Evolutionary conservation across 1,284 basidiomycete genomes (phyloP).

Genomic region (Marasmius tenuissimus): DNA sequence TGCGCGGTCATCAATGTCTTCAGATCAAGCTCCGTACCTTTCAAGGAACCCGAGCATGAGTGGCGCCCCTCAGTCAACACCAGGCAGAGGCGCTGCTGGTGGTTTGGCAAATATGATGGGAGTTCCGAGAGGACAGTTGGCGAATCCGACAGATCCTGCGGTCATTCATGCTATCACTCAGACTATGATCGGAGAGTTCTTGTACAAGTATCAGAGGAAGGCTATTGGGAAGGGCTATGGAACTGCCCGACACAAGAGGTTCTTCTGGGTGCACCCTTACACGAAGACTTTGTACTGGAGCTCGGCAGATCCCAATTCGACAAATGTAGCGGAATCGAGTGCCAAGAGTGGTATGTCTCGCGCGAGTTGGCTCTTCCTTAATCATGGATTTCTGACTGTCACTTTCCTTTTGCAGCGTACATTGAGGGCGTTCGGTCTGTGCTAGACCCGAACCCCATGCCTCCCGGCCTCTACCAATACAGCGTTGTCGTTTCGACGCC

Average conservation of each 20-base stretch:
- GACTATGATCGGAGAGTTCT: constrained; percentile 99
- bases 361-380: constrained; percentile 6
- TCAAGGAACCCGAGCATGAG: constrained; percentile 9
- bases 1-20: constrained; percentile 76
- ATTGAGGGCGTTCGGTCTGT: constrained; percentile 91
- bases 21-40: constrained; percentile 57
- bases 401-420: constrained; percentile 65
- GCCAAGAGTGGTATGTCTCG: constrained; percentile 94
- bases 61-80: constrained; percentile 3
- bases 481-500: constrained; percentile 93
- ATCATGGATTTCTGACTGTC: constrained; percentile 14
- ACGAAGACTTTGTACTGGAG: constrained; percentile 99
- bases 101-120: constrained; percentile 5
- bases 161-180: constrained; percentile 97
- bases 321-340: constrained; percentile 85
- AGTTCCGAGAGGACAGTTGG: constrained; percentile 5
- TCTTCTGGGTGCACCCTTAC: constrained; percentile 99
- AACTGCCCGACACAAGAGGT: constrained; percentile 89
- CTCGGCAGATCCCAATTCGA: constrained; percentile 88
- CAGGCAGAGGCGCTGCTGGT: constrained; percentile 13
- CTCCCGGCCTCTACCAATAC: constrained; percentile 90
- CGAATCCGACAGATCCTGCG: constrained; percentile 73
- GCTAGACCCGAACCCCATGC: constrained; percentile 90
- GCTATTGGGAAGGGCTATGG: constrained; percentile 91
- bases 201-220: constrained; percentile 96